phyloP scores from a whole-genome alignment of 345 rosid species.

The Gossypium turneri region DNA sequence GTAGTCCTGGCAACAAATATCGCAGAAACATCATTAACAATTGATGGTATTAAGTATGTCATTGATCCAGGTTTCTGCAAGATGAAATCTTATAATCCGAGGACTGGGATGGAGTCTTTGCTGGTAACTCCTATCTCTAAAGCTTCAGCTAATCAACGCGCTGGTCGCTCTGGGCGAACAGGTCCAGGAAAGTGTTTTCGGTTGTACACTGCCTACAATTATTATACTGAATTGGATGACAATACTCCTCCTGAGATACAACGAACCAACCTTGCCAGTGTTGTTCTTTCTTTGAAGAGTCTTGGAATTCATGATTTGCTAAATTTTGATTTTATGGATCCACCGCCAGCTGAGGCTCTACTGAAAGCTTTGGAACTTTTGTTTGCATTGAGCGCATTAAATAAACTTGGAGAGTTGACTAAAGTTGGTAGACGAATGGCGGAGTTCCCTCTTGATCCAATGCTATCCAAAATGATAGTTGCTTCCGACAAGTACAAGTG shows the following conservation, averaged over 20 bases:
- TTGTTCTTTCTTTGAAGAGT: conserved; percentile 89
- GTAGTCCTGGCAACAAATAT: conserved; percentile 95
- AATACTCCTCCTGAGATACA: conserved; percentile 93
- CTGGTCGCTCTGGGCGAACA: conserved; percentile 96
- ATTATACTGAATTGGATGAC: conserved; percentile 82
- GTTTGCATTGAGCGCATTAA: conserved; percentile 84
- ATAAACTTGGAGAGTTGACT: conserved; percentile 91
- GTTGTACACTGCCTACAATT: conserved; percentile 78
- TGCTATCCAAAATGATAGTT: conserved; percentile 87
- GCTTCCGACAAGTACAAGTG: conserved; percentile 89
- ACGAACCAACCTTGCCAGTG: conserved; percentile 91
- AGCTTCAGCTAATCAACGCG: conserved; percentile 93
- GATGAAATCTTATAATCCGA: conserved; percentile 95
- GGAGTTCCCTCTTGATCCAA: conserved; percentile 94
- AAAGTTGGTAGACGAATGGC: conserved; percentile 96
- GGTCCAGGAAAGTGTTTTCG: conserved; percentile 94
- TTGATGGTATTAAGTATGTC: conserved; percentile 88
- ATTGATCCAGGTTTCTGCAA: conserved; percentile 96
- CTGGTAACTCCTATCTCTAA: conserved; percentile 87
- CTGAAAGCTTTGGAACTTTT: conserved; percentile 80
- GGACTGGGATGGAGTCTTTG: conserved; percentile 97
- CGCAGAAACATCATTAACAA: conserved; percentile 94
- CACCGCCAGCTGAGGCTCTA: conserved; percentile 96
- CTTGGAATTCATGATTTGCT: conserved; percentile 92
- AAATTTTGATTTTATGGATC: conserved; percentile 96